Evolutionary conservation across 805 yeast genomes (phyloP), one percentile per base, ranked within the genome.

Genomic region (Myxozyma neotropica): DNA sequence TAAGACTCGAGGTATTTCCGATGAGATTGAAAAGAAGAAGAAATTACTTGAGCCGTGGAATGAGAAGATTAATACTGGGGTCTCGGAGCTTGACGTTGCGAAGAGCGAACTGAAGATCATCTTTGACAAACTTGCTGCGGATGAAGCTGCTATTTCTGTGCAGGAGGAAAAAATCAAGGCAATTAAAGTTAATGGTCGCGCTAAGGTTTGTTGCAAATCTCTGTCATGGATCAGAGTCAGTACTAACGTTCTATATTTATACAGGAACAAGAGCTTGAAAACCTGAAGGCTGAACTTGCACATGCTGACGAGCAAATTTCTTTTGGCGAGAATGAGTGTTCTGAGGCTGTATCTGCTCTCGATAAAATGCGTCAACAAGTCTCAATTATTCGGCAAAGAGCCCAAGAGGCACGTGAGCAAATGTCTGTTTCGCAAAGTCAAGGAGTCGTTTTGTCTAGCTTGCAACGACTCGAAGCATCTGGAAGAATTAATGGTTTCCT

Each of bases 41-140:
- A 79, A 77, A 6, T 78, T 86, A 60, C 74, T 90, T 5, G 92
- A 88, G 65, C 99, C 98, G 0, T 90, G 95, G 92, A 83, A 83
- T 59, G 85, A 81, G 27, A 80, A 83, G 63, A 74, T 91, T 31
- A 84, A 81, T 59, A 80, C 81, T 15, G 84, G 85, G 58, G 83
- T 83, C 56, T 81, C 87, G 13, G 83, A 84, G 47, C 80, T 87
- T 6, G 81, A 84, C 52, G 80, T 89, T n/a, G 81, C 84, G 2
- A 78, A 81, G 53, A 82, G 89, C 6, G 83, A 86, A 60, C 78
- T 89, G n/a, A 82, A 83, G 24, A 79, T 89, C 71, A 68, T 87
- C 7, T 69, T 74, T 23, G 80, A 78, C 17, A 81, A 83, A 58
- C 75, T 78, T 48, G 70, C 70, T 0, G 78, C 78, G 17, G 69